phyloP scores from a whole-genome alignment of 805 yeast species.

The Lipomyces kockii region DNA sequence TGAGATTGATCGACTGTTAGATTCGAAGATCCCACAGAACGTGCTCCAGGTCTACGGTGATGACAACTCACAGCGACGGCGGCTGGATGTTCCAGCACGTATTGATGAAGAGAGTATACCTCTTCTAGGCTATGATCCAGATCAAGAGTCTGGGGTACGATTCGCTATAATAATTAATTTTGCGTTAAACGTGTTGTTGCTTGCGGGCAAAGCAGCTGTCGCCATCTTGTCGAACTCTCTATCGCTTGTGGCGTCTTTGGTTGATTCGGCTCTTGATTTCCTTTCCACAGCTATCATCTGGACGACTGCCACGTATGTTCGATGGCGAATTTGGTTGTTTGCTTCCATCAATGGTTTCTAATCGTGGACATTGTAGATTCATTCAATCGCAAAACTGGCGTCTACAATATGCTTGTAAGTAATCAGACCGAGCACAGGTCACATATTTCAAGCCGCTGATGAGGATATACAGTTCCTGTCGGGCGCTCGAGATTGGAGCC shows the following conservation, averaged over 20 bases:
- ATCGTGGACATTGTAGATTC: slow-evolving; percentile 6
- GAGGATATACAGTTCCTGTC: slow-evolving; percentile 52
- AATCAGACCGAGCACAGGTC: background rate
- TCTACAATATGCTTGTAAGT: slow-evolving; percentile 20
- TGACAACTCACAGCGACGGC: slow-evolving; percentile 41
- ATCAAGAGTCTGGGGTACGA: slow-evolving; percentile 51
- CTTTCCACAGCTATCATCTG: slow-evolving; percentile 75
- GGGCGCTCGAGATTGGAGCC: slow-evolving; percentile 79
- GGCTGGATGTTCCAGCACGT: slow-evolving; percentile 60
- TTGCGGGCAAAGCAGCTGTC: slow-evolving; percentile 60
- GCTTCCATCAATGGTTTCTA: too few relatives aligned
- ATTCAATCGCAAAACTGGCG: slow-evolving; percentile 24
- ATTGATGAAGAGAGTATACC: slow-evolving; percentile 62
- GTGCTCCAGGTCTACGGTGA: slow-evolving; percentile 66
- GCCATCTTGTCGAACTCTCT: slow-evolving; percentile 69
- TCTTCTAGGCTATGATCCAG: slow-evolving; percentile 52
- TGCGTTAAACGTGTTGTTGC: slow-evolving; percentile 58
- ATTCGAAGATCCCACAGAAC: slow-evolving; percentile 68
- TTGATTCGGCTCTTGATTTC: slow-evolving; percentile 76
- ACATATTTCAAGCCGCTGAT: background rate
- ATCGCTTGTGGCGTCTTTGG: slow-evolving; percentile 76
- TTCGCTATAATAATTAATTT: slow-evolving; percentile 70
- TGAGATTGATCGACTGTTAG: slow-evolving; percentile 68
- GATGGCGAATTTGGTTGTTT: background rate
- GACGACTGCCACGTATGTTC: slow-evolving; percentile 49